These are phyloP conservation scores for Megacollybia marginata DNA, from an alignment of 768 basidiomycete species.

Conservation along the genomic window DNA sequence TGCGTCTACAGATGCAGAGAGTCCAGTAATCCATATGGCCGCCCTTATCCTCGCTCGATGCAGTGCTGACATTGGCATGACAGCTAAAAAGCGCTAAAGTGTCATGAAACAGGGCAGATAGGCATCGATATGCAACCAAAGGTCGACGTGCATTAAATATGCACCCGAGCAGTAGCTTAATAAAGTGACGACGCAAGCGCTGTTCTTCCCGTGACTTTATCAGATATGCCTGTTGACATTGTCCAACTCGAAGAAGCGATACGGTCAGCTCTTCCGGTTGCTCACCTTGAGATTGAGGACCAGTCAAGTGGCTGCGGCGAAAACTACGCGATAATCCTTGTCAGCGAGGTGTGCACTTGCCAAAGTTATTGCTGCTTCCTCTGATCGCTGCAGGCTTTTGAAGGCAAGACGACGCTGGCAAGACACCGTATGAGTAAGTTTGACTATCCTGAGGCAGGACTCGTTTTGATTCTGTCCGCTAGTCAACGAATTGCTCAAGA, in stretches of 20 bases:
- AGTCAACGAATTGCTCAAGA: constrained; percentile 77
- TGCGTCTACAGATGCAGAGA: too few relatives aligned
- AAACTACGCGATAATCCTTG: constrained; percentile 66
- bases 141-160: too few relatives aligned
- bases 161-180: too few relatives aligned
- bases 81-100: too few relatives aligned
- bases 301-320: constrained; percentile 78
- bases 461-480: constrained; percentile 3
- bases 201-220: background rate
- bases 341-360: constrained; percentile 54
- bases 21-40: too few relatives aligned
- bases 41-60: too few relatives aligned
- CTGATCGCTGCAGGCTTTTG: constrained; percentile 45
- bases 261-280: constrained; percentile 49
- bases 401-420: constrained; percentile 75
- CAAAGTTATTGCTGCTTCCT: background rate
- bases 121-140: too few relatives aligned
- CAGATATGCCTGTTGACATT: constrained; percentile 52
- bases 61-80: too few relatives aligned
- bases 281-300: constrained; percentile 69
- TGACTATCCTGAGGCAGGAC: background rate
- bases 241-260: constrained; percentile 55
- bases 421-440: constrained; percentile 62
- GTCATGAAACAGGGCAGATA: too few relatives aligned
- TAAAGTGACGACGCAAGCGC: too few relatives aligned